These are phyloP conservation scores for Lathyrus oleraceus DNA, from an alignment of 306 rosid species.

Conservation along the genomic window DNA sequence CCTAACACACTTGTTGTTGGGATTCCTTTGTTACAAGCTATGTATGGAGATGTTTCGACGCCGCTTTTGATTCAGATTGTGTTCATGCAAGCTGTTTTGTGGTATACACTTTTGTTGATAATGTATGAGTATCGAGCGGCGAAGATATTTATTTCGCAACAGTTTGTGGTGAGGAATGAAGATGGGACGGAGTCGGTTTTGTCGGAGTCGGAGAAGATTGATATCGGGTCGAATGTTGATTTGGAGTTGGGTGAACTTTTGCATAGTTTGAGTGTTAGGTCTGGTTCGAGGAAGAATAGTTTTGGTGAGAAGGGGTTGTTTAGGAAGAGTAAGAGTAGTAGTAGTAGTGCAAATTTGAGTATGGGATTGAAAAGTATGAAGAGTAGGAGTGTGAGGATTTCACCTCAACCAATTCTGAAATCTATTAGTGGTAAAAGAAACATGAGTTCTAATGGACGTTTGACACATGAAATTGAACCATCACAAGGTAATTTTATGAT, in stretches of 20 bases:
- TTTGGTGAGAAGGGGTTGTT: background rate
- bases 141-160: constrained; percentile 55
- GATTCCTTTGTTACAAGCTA: constrained; percentile 65
- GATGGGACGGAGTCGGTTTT: background rate
- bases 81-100: constrained; percentile 59
- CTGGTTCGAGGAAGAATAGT: background rate
- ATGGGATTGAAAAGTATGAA: constrained; percentile 53
- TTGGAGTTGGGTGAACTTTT: constrained; percentile 67
- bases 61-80: constrained; percentile 79
- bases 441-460: background rate
- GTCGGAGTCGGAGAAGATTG: constrained; percentile 47
- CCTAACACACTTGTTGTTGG: constrained; percentile 91
- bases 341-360: background rate
- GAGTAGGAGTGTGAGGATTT: constrained; percentile 10
- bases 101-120: constrained; percentile 71
- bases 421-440: constrained; percentile 39
- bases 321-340: constrained; percentile 59
- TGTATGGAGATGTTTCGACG: constrained; percentile 71
- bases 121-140: constrained; percentile 82
- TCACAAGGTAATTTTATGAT: background rate
- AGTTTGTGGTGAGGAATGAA: constrained; percentile 60
- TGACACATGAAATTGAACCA: background rate
- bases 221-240: constrained; percentile 70
- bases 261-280: background rate
- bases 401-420: constrained; percentile 55